Conservation (phyloP, 495 filamentous ascomycete species). For the Aspergillus mulundensis region DNA sequence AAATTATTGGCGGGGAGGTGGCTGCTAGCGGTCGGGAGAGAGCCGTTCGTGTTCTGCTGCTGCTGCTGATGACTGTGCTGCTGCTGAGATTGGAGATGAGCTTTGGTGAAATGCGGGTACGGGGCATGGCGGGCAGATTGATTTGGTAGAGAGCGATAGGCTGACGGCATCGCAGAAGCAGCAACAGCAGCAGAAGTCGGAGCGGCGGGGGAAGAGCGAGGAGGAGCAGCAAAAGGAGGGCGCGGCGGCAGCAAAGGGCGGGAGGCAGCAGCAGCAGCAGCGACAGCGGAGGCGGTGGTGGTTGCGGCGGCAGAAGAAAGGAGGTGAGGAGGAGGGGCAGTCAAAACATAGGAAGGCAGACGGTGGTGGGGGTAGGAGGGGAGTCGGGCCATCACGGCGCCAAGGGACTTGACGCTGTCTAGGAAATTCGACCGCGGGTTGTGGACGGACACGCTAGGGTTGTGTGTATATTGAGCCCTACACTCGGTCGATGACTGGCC, state of each 20-base stretch:
- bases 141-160: slow-evolving; percentile 46
- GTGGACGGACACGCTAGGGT: slow-evolving; percentile 56
- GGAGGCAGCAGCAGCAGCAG: slow-evolving; percentile 17
- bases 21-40: slow-evolving; percentile 6
- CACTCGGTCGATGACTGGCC: slow-evolving; percentile 84
- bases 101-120: slow-evolving; percentile 40
- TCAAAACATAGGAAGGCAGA: slow-evolving; percentile 28
- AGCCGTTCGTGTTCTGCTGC: slow-evolving; percentile 16
- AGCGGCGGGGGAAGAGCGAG: slow-evolving; percentile 33
- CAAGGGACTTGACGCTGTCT: slow-evolving; percentile 48
- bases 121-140: slow-evolving; percentile 42
- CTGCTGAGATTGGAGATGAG: slow-evolving; percentile 21
- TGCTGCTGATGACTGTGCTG: slow-evolving; percentile 19
- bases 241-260: slow-evolving; percentile 38
- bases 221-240: slow-evolving; percentile 30
- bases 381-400: slow-evolving; percentile 28
- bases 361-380: slow-evolving; percentile 36
- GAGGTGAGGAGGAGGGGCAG: slow-evolving; percentile 20
- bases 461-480: slow-evolving; percentile 86
- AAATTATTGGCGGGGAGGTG: slow-evolving; percentile 42
- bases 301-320: slow-evolving; percentile 19
- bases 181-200: slow-evolving; percentile 31
- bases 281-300: slow-evolving; percentile 20
- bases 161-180: slow-evolving; percentile 49
- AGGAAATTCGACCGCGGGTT: slow-evolving; percentile 58